These are phyloP conservation scores for Neobulgaria alba DNA, from an alignment of 2,329 filamentous ascomycete genomes.

Conservation along the genomic window DNA sequence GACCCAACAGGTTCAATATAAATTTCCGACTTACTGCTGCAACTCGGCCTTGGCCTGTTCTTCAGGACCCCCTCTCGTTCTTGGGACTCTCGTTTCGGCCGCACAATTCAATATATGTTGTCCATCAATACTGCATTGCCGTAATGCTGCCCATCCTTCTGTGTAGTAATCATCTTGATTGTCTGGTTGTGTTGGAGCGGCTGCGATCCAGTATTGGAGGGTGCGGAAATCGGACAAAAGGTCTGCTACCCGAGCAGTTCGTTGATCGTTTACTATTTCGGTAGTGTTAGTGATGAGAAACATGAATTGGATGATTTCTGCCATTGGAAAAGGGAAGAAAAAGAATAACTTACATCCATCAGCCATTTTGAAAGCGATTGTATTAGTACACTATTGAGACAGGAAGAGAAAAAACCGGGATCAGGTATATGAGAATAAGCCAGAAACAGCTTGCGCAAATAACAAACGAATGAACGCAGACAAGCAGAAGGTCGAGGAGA, in stretches of 20 bases:
- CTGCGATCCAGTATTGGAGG: constrained; percentile 54
- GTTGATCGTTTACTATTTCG: constrained; percentile 50
- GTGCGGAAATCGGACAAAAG: constrained; percentile 53
- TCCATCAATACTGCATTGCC: constrained; percentile 54
- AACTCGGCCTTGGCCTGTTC: constrained; percentile 56
- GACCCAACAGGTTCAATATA: constrained; percentile 1
- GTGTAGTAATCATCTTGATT: constrained; percentile 53
- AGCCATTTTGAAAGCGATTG: constrained; percentile 20
- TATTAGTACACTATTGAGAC: background rate
- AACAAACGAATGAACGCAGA: no score
- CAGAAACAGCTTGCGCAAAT: no score
- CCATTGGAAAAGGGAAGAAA: constrained; percentile 9
- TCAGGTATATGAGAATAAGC: no score
- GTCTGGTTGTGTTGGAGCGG: constrained; percentile 44
- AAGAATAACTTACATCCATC: constrained; percentile 26
- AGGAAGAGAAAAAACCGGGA: no score
- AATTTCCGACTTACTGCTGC: constrained; percentile 43
- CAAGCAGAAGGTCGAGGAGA: no score
- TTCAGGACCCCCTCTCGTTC: constrained; percentile 42
- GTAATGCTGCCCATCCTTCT: constrained; percentile 52
- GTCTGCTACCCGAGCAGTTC: constrained; percentile 51
- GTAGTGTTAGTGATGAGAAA: constrained; percentile 10
- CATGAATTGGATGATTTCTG: background rate
- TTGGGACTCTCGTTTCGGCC: constrained; percentile 51
- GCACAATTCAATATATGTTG: constrained; percentile 57